Base-by-base conservation (phyloP, 257 asterid species). In the Marsdenia floribunda region DNA sequence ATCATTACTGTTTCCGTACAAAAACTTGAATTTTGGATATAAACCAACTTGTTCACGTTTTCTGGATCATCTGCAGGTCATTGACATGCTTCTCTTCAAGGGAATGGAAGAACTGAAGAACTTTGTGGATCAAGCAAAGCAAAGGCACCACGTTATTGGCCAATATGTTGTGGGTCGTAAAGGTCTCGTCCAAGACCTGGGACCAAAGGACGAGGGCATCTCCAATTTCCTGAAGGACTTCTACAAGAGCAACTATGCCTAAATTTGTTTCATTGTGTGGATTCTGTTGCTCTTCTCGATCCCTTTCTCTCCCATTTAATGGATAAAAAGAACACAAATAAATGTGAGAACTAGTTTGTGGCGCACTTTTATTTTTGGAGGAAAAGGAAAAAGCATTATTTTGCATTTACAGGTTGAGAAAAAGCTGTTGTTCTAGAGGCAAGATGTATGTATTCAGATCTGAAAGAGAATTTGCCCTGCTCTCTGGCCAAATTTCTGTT, bases 111-210 rank as follows among this genome's bases (percentile, higher is more conserved):
- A 93, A 75, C 64, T 93, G 84, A 87, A 79, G 74, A 89, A 85
- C 79, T 57, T 92, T 12, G 97, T 93, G 86, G 93, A 91, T 77
- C 97, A 91, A 19, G 73, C 98, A 54, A 94, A 94, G 87, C 98
- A 94, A 84, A 86, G 98, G 79, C 98, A 94, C 82, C 98, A 91
- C 83, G 79, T 94, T 66, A 50, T 94, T 54, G 98, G 98, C 21
- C 97, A 92, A 75, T 94, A 92, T 74, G 87, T 90, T 53, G 70
- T 90, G 47, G 85, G 89, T 26, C 83, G 81, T 57, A 78, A 84
- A 47, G 93, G 82, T 13, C 75, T 77, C 7, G 75, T 69, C 73
- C 90, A 88, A 76, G 90, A 85, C 57, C 58, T 57, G 53, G 88
- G 77, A 46, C 19, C 79, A 68, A 82, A 88, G 85, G 96, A 86